Evolutionary conservation across 257 asterid genomes (phyloP), one percentile per base, ranked within the genome.

Genomic region (Henckelia pumila): DNA sequence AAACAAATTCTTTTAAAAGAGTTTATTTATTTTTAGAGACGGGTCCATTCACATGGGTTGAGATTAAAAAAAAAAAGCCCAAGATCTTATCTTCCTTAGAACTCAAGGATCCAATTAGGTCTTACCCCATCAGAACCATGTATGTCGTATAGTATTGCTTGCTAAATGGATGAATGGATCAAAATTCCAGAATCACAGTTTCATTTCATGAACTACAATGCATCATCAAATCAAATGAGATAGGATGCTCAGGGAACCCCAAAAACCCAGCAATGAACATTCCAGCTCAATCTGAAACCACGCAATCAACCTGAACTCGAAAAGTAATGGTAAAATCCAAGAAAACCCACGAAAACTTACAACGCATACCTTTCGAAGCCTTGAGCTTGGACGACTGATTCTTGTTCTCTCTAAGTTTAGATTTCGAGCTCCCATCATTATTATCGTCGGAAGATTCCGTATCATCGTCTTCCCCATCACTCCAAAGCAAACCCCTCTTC

Each of bases 401-500:
- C 52, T 75, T 33, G 5, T 26, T 56, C 74, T 11, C 35, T 49
- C 75, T 64, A 64, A 9, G 63, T 7, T 33, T 19, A 21, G 81
- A 69, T 66, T 73, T 71, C 21, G 79, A 71, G 67, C 24, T 59
- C 55, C 60, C 71, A 22, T 70, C 66, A 22, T 69, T 53, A 2
- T 63, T 56, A 61, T 80, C 76, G 24, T 75, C 89, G 0, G 88
- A 78, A 20, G 87, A 82, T 40, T 82, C 71, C 24, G 81, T 58
- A 28, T 75, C 87, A 26, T 75, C 89, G 59, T 77, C 84, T 20
- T 77, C 84, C 30, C 67, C 80, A 35, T 74, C 84, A 75, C 84
- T 77, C 89, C 89, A 84, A 25, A 75, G 78, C 61, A 84, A 28
- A 52, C 84, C 86, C 65, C 86, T 75, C 71, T 83, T 83, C 88